Conservation (phyloP, 164 flowering plant genomes). For the Vitis riparia region DNA sequence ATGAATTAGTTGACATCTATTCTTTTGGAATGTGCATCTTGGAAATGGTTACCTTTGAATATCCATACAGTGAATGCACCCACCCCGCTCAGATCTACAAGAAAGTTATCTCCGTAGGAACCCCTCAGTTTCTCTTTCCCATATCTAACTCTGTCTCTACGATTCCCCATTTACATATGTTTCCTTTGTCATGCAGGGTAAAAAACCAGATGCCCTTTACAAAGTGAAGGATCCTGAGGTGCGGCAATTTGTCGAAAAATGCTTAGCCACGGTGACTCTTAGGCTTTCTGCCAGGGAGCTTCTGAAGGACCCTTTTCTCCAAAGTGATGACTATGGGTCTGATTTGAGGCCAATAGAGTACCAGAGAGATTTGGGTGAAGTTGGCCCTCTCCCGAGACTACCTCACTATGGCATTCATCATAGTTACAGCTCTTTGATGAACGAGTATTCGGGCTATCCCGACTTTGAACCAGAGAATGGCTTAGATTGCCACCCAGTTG, state of each 20-base stretch:
- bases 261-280: slow-evolving; percentile 70
- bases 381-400: slow-evolving; percentile 35
- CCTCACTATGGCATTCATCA: slow-evolving; percentile 31
- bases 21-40: slow-evolving; percentile 96
- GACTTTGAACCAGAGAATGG: slow-evolving; percentile 40
- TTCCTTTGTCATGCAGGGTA: slow-evolving; percentile 52
- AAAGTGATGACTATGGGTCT: slow-evolving; percentile 51
- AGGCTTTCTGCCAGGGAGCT: slow-evolving; percentile 89
- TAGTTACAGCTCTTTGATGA: slow-evolving; percentile 24
- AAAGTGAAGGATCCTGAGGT: slow-evolving; percentile 85
- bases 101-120: slow-evolving; percentile 89
- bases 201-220: slow-evolving; percentile 79
- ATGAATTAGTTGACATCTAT: slow-evolving; percentile 94
- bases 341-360: slow-evolving; percentile 43
- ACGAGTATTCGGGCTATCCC: slow-evolving; percentile 34
- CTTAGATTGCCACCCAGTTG: slow-evolving; percentile 36
- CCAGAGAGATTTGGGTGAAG: slow-evolving; percentile 30
- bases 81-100: slow-evolving; percentile 95
- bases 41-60: slow-evolving; percentile 96
- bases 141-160: background rate
- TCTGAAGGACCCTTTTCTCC: slow-evolving; percentile 84
- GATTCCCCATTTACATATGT: background rate
- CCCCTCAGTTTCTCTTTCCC: background rate
- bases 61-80: slow-evolving; percentile 98
- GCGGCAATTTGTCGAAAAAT: slow-evolving; percentile 81